Base-by-base conservation (phyloP, 2,329 filamentous ascomycete genomes). In the Helicocarpus griseus region DNA sequence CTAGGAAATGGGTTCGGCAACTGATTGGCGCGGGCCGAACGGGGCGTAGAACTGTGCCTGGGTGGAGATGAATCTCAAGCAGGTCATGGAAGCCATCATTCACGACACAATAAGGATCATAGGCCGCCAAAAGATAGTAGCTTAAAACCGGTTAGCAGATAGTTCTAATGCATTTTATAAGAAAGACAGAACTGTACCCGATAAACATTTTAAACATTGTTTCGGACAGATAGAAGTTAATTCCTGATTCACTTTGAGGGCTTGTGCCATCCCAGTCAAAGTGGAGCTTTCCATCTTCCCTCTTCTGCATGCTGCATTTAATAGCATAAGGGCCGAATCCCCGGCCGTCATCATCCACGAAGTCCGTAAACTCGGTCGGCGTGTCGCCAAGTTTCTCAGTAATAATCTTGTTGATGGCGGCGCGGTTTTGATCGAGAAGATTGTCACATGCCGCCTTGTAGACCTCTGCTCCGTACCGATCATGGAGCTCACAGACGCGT, bases 151-250 rank as follows among this genome's bases (percentile, higher is more conserved):
- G 46, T 48, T 38, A 48, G 46, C 46, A 21, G 31, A 21, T 13
- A 4, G 11, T 48, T 48, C 31, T 19, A 11, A 17, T n/a, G 21
- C 28, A 28, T 48, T 3, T 21, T 7, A n/a, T n/a, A 17, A 38
- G 17, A 3, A 21, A 22, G 7, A 6, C 14, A n/a, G 6, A 7
- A 38, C n/a, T 31, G 36, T 63, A 44, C 40, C 71, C 73, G 40
- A 77, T 70, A 54, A 76, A 76, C 69, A 77, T 76, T 50, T 73
- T 74, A 63, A 77, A 77, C 71, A 75, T 72, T 19, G 71, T 75
- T 17, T 70, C 67, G 0, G 69, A 74, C 2, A 77, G 65, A 54
- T 73, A 76, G 50, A 71, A 77, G 57, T 77, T 77, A 63, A 76
- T 73, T 11, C 68, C 67, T 1, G 66, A 68, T 51, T 69, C 65